These are phyloP conservation scores for Phylloporus sp. DNA, from an alignment of 1,284 basidiomycete genomes.

Conservation along the genomic window DNA sequence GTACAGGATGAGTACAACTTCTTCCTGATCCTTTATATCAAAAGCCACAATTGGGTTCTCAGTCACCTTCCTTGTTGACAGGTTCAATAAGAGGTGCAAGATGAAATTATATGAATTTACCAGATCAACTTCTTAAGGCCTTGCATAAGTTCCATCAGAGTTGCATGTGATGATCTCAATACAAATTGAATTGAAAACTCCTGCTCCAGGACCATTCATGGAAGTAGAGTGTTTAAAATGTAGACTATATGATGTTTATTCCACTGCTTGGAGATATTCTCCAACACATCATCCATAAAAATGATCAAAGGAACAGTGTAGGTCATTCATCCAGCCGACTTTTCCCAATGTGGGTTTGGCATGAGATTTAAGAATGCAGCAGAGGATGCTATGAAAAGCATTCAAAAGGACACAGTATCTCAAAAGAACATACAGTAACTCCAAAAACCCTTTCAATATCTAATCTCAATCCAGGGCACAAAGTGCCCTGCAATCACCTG, in stretches of 20 bases:
- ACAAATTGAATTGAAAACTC: conserved; percentile 38
- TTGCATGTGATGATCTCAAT: conserved; percentile 32
- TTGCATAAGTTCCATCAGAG: conserved; percentile 34
- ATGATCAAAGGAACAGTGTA: conserved; percentile 19
- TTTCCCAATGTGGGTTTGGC: conserved; percentile 12
- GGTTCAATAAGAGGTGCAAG: not conserved
- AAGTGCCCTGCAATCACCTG: too few relatives aligned
- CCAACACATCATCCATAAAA: conserved; percentile 40
- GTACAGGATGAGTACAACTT: conserved; percentile 33
- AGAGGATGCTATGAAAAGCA: conserved; percentile 4
- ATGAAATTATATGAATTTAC: conserved; percentile 11
- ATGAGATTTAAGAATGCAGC: conserved; percentile 6
- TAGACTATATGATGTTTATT: conserved; percentile 39
- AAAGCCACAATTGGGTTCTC: conserved; percentile 16
- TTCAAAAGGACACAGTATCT: not conserved
- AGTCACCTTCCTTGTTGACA: not conserved
- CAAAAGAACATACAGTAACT: not conserved
- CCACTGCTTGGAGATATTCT: conserved; percentile 13
- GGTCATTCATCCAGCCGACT: not conserved
- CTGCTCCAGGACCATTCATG: conserved; percentile 22
- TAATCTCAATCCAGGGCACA: too few relatives aligned
- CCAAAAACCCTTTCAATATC: too few relatives aligned
- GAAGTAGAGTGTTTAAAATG: conserved; percentile 22
- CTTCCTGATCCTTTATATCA: conserved; percentile 21
- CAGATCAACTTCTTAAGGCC: conserved; percentile 29